Evolutionary conservation across 768 basidiomycete genomes (phyloP).

Genomic region (Hebeloma cylindrosporum): DNA sequence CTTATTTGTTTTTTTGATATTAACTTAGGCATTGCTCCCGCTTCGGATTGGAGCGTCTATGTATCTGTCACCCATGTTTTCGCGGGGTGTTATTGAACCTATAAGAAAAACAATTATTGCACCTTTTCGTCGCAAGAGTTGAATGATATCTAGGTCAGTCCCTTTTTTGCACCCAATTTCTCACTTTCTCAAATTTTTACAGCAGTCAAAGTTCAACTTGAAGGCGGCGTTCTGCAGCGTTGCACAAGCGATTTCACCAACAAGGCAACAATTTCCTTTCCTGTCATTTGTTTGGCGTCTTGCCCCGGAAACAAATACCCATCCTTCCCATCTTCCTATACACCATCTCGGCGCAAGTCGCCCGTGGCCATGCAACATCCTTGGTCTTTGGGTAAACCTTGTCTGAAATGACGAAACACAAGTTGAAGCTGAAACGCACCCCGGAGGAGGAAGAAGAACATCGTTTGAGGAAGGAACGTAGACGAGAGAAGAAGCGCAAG

Average conservation of each 20-base stretch:
- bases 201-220: no score
- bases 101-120: conserved; percentile 39
- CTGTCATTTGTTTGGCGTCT: no score
- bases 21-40: conserved; percentile 68
- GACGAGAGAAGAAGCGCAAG: conserved; percentile 28
- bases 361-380: background rate
- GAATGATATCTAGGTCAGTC: background rate
- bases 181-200: background rate
- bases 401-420: conserved; percentile 38
- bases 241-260: no score
- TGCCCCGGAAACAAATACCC: no score
- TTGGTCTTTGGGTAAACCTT: background rate
- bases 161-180: background rate
- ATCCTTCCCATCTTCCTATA: no score
- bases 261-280: no score
- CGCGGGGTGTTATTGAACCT: conserved; percentile 65
- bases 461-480: conserved; percentile 35
- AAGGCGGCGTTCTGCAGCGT: no score
- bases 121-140: conserved; percentile 29
- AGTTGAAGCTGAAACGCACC: conserved; percentile 63
- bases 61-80: conserved; percentile 73
- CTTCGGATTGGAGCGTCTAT: conserved; percentile 69
- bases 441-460: conserved; percentile 56
- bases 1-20: background rate
- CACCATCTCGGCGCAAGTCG: no score